Base-by-base conservation (phyloP, 2,329 filamentous ascomycete genomes). In the Seiridium unicorne region DNA sequence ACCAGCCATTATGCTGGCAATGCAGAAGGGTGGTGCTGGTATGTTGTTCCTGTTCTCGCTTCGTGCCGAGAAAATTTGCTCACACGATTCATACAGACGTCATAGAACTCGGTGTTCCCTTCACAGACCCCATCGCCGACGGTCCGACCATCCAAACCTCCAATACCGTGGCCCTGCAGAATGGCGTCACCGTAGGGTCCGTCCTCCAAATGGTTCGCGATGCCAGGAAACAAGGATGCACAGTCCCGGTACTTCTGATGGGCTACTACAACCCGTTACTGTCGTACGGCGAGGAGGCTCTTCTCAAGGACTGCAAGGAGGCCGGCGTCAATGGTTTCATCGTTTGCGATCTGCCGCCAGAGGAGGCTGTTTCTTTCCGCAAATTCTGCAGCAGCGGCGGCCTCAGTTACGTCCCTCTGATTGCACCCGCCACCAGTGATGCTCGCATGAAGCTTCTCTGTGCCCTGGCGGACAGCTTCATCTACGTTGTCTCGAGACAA, bases 181-280 rank as follows among this genome's bases (percentile, higher is more conserved):
- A 99, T 81, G 92, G 93, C 62, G 91, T 98, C 64, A 96, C 89
- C 9, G 90, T 96, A 63, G 81, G 85, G 66, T 87, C 85, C 57
- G 91, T 91, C 13, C 84, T 99, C 46, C 84, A 90, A 70, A 94
- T 97, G 83, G 89, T 97, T 62, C 89, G 89, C 68, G 85, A 90
- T 63, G 92, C 94, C 51, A 85, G 95, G 69, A 83, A 84, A 67
- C 84, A 84, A 63, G 95, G 95, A 47, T 81, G 98, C 59, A 89
- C 84, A 69, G 87, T 89, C 1, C 95, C 95, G 0, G 86, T 99
- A 47, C 79, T 99, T 72, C 85, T 99, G 66, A 99, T 99, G 95
- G 95, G 95, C 70, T 99, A 99, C 84, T 99, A 97, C 80, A 99
- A 99, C 80, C 95, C 95, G 1, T 83, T 98, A 63, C 81, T 98